Evolutionary conservation across 2,329 filamentous ascomycete species (phyloP).

Genomic region (Ustulina deusta): DNA sequence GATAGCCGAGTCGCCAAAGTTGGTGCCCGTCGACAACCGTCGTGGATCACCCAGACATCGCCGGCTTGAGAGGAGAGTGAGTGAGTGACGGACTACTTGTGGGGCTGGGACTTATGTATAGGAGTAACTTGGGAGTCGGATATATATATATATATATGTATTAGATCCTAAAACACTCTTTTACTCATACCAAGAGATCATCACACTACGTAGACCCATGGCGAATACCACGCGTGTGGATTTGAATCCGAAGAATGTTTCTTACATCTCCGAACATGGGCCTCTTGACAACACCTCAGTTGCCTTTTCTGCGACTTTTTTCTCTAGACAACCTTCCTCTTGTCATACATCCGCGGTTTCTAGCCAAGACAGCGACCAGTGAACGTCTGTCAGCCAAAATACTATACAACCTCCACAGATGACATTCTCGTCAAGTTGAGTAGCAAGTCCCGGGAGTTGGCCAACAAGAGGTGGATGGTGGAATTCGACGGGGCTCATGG

Average conservation of each 20-base stretch:
- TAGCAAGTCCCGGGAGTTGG: neutral
- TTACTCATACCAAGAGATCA: neutral
- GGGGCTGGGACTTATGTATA: neutral
- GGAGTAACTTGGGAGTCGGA: no score
- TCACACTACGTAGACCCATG: conserved; percentile 5
- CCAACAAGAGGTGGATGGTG: neutral
- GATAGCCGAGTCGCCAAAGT: conserved; percentile 8
- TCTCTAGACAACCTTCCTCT: neutral
- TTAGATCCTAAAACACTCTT: neutral
- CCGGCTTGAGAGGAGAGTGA: no score
- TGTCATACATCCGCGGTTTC: no score
- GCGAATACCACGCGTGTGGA: neutral
- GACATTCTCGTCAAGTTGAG: neutral
- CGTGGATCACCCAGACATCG: neutral
- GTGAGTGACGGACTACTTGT: no score
- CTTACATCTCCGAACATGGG: neutral
- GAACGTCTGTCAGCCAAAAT: neutral
- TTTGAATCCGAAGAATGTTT: neutral
- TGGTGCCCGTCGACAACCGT: neutral
- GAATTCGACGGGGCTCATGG: neutral
- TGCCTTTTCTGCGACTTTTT: neutral
- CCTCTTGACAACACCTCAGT: neutral
- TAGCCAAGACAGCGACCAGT: neutral
- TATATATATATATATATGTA: neutral
- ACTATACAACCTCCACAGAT: neutral